Conservation (phyloP, 2,329 filamentous ascomycete species). For the Diaporthe citriasiana region DNA sequence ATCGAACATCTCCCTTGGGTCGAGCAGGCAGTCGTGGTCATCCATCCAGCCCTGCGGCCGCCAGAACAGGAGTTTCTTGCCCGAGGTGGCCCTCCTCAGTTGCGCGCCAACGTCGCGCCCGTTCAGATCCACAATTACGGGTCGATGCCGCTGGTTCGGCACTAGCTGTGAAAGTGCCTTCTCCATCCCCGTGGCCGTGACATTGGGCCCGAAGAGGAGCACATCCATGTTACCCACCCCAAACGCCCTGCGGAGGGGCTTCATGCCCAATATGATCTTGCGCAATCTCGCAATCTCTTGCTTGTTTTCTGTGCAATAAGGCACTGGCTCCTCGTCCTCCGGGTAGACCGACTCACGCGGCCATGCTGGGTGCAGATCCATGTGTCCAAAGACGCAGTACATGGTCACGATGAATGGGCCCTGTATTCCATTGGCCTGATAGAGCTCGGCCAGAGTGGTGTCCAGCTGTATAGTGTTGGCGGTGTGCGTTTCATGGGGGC, state of each 20-base stretch:
- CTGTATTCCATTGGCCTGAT: constrained; percentile 44
- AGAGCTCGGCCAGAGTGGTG: constrained; percentile 46
- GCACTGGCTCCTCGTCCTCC: constrained; percentile 47
- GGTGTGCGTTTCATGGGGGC: background rate
- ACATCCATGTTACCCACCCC: constrained; percentile 46
- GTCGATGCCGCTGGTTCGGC: constrained; percentile 44
- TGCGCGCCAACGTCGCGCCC: constrained; percentile 25
- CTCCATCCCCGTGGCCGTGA: constrained; percentile 42
- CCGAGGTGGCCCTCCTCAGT: constrained; percentile 35
- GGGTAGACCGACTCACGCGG: constrained; percentile 45
- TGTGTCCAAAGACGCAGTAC: constrained; percentile 46
- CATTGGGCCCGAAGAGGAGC: constrained; percentile 45
- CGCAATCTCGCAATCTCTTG: constrained; percentile 43
- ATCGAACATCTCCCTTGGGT: constrained; percentile 45
- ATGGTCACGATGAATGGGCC: constrained; percentile 46
- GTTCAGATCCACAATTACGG: constrained; percentile 43
- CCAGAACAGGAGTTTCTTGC: constrained; percentile 46
- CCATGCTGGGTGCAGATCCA: constrained; percentile 46
- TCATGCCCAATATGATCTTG: constrained; percentile 45
- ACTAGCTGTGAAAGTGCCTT: constrained; percentile 44
- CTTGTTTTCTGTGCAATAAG: constrained; percentile 41
- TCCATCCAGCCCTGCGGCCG: constrained; percentile 47
- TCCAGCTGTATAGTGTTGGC: constrained; percentile 40
- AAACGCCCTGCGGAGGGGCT: constrained; percentile 46
- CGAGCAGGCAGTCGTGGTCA: constrained; percentile 44